Percentiles rank a stretch among this genome's conserved stretches.
Conservation (phyloP, 2,329 filamentous ascomycete species). For the Penicillium sp. region DNA sequence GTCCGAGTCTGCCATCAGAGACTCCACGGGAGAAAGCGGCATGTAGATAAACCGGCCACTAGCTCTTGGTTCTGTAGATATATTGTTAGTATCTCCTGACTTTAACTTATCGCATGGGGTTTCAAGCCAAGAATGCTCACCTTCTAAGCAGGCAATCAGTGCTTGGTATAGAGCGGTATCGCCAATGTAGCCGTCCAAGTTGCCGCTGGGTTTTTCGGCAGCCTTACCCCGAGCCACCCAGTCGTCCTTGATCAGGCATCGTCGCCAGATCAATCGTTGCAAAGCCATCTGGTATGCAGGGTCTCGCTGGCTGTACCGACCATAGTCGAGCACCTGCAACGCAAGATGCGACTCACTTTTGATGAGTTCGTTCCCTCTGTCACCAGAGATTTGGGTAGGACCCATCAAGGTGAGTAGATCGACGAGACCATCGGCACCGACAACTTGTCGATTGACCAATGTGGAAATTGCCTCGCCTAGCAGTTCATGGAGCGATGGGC, state of each 20-base stretch:
- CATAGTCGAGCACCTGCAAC: conserved; percentile 57
- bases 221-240: conserved; percentile 82
- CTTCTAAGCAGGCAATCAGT: conserved; percentile 63
- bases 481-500: conserved; percentile 67
- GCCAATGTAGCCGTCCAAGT: conserved; percentile 64
- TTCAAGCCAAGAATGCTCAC: conserved; percentile 30
- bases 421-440: conserved; percentile 58
- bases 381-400: conserved; percentile 46
- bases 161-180: conserved; percentile 71
- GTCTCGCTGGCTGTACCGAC: conserved; percentile 58
- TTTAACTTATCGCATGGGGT: neutral
- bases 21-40: conserved; percentile 30
- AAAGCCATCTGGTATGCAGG: conserved; percentile 27
- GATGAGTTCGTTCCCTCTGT: conserved; percentile 53
- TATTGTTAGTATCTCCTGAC: conserved; percentile 1
- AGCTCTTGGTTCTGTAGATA: conserved; percentile 18
- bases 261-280: conserved; percentile 71
- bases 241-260: conserved; percentile 79
- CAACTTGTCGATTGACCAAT: conserved; percentile 70
- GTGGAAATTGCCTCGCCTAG: conserved; percentile 71
- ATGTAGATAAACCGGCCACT: conserved; percentile 24
- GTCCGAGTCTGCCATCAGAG: conserved; percentile 32
- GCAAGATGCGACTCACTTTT: conserved; percentile 73
- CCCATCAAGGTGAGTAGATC: conserved; percentile 77
- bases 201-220: conserved; percentile 69